These are phyloP conservation scores for Pseudopyricularia cyperi DNA, from an alignment of 2,329 filamentous ascomycete species.

Conservation along the genomic window DNA sequence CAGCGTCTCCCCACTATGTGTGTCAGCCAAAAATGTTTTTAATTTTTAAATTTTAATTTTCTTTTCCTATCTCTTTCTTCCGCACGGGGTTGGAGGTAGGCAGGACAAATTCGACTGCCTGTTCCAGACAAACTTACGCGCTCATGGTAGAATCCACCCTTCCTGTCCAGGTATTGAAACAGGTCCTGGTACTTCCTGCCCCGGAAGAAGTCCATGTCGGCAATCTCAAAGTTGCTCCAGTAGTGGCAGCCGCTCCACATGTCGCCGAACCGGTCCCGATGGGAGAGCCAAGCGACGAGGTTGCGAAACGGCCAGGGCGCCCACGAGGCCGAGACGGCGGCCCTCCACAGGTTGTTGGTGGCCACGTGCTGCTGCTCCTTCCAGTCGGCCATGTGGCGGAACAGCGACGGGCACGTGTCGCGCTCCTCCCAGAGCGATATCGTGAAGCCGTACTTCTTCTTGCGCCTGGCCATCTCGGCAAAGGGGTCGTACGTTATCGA, in stretches of 20 bases:
- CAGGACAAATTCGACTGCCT: too few species aligned
- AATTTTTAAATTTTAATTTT: neutral
- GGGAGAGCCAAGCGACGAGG: slow-evolving; percentile 20
- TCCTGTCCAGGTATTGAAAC: slow-evolving; percentile 24
- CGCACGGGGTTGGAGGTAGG: neutral
- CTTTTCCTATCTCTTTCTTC: neutral
- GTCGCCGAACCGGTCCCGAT: slow-evolving; percentile 25
- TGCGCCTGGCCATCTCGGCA: slow-evolving; percentile 27
- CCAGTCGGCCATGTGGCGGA: slow-evolving; percentile 25
- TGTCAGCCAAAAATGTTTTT: neutral
- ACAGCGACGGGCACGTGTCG: slow-evolving; percentile 26
- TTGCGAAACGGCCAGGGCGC: slow-evolving; percentile 25
- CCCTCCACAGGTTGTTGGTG: slow-evolving; percentile 24
- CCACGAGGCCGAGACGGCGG: slow-evolving; percentile 25
- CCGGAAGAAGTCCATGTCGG: slow-evolving; percentile 30
- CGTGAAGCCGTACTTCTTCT: slow-evolving; percentile 30
- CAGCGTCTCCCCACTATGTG: slow-evolving; percentile 28
- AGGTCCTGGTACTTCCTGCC: slow-evolving; percentile 24
- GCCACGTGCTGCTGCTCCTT: slow-evolving; percentile 22
- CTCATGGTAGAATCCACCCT: slow-evolving; percentile 29
- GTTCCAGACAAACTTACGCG: too few species aligned
- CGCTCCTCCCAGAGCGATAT: slow-evolving; percentile 29
- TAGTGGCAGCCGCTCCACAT: slow-evolving; percentile 31
- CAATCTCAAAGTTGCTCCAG: slow-evolving; percentile 35
- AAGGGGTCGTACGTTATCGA: slow-evolving; percentile 34